Conservation (phyloP, 2,329 filamentous ascomycete species). For the Colletotrichum gloeosporioides region DNA sequence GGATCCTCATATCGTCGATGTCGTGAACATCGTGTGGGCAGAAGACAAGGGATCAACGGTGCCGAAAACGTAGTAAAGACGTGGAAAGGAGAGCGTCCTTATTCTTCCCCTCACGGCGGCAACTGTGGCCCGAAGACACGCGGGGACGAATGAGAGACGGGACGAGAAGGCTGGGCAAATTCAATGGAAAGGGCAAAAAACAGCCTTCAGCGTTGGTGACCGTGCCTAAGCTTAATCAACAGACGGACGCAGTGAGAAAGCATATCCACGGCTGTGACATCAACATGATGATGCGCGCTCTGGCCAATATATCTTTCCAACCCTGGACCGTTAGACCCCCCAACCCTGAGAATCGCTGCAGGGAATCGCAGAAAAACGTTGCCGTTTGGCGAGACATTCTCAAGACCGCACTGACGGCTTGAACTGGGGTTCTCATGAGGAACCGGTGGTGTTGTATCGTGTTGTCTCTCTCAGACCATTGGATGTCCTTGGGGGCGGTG, state of each 20-base stretch:
- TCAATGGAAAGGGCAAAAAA: background rate
- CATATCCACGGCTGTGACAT: background rate
- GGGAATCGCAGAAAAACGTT: background rate
- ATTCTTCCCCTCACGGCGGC: background rate
- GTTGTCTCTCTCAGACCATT: conserved; percentile 9
- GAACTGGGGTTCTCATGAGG: conserved; percentile 8
- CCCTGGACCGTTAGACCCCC: background rate
- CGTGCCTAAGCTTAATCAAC: conserved; percentile 12
- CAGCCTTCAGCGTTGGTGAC: background rate
- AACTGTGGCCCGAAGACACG: background rate
- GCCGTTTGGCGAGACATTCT: conserved; percentile 8
- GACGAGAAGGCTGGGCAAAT: background rate
- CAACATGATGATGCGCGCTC: conserved; percentile 2
- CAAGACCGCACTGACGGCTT: conserved; percentile 7
- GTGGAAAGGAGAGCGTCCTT: background rate
- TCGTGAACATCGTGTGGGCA: conserved; percentile 6
- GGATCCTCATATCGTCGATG: conserved; percentile 23
- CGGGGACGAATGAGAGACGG: background rate
- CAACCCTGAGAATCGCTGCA: background rate
- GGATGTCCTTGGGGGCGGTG: background rate
- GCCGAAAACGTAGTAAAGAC: background rate
- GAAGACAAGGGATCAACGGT: background rate
- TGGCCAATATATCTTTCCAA: conserved; percentile 13
- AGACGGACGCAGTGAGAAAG: conserved; percentile 10
- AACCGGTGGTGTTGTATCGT: conserved; percentile 8